Base-by-base conservation (phyloP, 257 asterid genomes). In the Jaltomata sinuosa region DNA sequence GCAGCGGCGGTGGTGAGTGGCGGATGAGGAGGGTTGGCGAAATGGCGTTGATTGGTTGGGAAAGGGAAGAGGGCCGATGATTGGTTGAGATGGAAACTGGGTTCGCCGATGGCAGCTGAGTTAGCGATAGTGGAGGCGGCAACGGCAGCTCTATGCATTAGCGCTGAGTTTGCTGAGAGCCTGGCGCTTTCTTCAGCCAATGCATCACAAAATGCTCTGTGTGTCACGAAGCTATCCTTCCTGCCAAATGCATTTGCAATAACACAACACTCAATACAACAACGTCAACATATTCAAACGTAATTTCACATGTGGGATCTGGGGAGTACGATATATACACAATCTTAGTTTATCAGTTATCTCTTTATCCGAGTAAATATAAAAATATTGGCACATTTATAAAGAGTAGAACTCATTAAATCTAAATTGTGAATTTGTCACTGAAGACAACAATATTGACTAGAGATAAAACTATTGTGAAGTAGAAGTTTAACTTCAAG, bases 151-250 rank as follows among this genome's bases (percentile, higher is more conserved):
- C 79, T 54, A 47, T 49, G 81, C 85, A 83, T 83, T 16, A 67
- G 38, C 6, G 89, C 78, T 61, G 97, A 85, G 83, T 91, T 95
- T 6, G 94, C 97, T 10, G 98, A 91, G 52, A 95, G 91, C 68
- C 99, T 90, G 0, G 98, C 97, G 87, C 94, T 94, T 84, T 95
- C 99, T 85, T 92, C 95, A 21, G 99, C 98, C 80, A 95, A 88
- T 8, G 98, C 98, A 83, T 95, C 98, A 85, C 98, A 95, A 61
- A 95, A 95, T 81, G 97, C 98, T 64, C 98, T 92, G 77, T 95
- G 98, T 11, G 96, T 95, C 25, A 93, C 89, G 87, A 93, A 93
- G 87, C 99, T 92, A 69, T 95, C 99, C 89, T 94, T 95, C 90
- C 99, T 95, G 94, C 27, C 45, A 40, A 15, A 8, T 67, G 34